phyloP scores from a whole-genome alignment of 73 alveolate species.

The Paramecium tetraurelia region DNA sequence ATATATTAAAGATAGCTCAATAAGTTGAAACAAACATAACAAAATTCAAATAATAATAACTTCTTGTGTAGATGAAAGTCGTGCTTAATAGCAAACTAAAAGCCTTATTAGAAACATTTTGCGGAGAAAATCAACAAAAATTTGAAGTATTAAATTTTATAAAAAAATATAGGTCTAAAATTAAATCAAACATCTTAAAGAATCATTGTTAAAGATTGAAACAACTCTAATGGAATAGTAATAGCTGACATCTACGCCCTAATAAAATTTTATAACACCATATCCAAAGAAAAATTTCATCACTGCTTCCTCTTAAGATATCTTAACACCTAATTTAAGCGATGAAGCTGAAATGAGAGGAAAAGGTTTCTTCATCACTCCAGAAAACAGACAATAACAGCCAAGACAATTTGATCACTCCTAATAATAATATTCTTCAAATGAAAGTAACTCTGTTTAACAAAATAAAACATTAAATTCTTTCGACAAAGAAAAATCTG shows the following conservation, averaged over 20 bases:
- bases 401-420: slow-evolving; percentile 46
- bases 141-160: not conserved
- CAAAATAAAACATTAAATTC: slow-evolving; percentile 38
- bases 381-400: not conserved
- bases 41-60: not conserved
- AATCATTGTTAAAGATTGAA: not conserved
- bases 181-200: not conserved
- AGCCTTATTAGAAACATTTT: slow-evolving; percentile 19
- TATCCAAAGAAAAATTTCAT: slow-evolving; percentile 42
- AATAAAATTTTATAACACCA: slow-evolving; percentile 35
- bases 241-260: not conserved
- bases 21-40: slow-evolving; percentile 29
- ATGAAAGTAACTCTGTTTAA: not conserved
- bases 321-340: slow-evolving; percentile 23
- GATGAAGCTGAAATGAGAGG: slow-evolving; percentile 42
- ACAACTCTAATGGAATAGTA: slow-evolving; percentile 17
- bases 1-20: slow-evolving; percentile 25
- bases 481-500: slow-evolving; percentile 24
- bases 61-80: slow-evolving; percentile 6
- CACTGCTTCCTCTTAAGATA: not conserved
- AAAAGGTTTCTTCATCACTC: slow-evolving; percentile 25
- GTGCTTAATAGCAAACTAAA: slow-evolving; percentile 4
- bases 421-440: not conserved
- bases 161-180: not conserved
- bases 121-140: not conserved